Percentiles rank a stretch among this genome's conserved stretches.
Evolutionary conservation across 768 basidiomycete genomes (phyloP).

Genomic region (Ramaria sp.): DNA sequence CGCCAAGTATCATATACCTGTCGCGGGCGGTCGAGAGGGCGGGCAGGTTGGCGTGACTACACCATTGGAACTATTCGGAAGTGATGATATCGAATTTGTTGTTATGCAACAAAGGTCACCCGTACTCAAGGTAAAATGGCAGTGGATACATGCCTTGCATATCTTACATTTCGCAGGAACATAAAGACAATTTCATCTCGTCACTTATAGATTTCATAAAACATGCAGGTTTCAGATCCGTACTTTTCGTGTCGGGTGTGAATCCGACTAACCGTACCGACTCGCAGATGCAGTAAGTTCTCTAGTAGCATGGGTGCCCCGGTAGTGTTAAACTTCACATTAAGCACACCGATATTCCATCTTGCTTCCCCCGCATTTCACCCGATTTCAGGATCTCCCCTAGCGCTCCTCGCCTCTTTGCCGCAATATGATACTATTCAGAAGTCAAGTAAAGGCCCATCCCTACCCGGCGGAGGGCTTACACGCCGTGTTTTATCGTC

Average conservation of each 20-base stretch:
- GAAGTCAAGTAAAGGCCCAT: constrained; percentile 23
- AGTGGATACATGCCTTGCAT: not conserved
- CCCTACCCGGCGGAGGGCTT: constrained; percentile 64
- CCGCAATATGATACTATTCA: constrained; percentile 39
- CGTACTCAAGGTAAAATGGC: constrained; percentile 48
- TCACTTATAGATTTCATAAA: constrained; percentile 48
- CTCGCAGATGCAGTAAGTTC: constrained; percentile 61
- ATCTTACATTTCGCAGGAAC: constrained; percentile 30
- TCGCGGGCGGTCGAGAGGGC: constrained; percentile 64
- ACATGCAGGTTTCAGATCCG: constrained; percentile 35
- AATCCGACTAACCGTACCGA: constrained; percentile 67
- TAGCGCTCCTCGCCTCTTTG: constrained; percentile 35
- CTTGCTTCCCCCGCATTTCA: constrained; percentile 36
- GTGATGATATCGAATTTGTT: constrained; percentile 35
- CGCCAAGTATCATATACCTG: constrained; percentile 51
- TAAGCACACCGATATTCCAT: constrained; percentile 58
- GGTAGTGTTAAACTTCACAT: not conserved
- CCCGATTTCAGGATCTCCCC: constrained; percentile 32
- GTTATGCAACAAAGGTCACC: constrained; percentile 76
- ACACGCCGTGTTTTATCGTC: constrained; percentile 55
- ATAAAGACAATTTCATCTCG: constrained; percentile 57
- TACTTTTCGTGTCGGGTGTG: constrained; percentile 65
- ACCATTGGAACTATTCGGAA: constrained; percentile 67
- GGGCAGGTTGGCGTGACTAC: constrained; percentile 53
- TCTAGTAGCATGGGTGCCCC: not conserved